phyloP scores from a whole-genome alignment of 208 protist genomes.

The Vickermania ingenoplastis region DNA sequence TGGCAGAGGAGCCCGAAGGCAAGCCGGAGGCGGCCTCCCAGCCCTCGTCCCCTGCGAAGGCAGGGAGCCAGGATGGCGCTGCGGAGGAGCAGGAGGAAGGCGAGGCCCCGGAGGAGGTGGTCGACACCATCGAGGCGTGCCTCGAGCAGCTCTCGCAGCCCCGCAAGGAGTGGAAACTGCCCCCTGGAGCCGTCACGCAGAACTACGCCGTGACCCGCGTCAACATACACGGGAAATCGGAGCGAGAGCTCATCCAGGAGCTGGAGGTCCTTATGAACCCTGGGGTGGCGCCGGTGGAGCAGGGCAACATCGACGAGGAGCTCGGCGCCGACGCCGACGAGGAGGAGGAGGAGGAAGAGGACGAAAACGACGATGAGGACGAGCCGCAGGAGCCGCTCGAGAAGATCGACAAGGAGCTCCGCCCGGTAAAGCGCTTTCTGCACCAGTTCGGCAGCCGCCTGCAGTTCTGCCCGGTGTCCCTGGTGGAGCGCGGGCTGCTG shows the following conservation, averaged over 20 bases:
- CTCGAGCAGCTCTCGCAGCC: background rate
- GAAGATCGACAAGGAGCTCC: slow-evolving; percentile 28
- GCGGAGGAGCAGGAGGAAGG: slow-evolving; percentile 1
- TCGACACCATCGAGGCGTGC: background rate
- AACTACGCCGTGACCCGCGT: slow-evolving; percentile 22
- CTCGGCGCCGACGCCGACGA: slow-evolving; percentile 35
- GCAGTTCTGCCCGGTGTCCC: slow-evolving; percentile 80
- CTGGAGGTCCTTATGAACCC: slow-evolving; percentile 40
- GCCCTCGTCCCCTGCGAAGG: background rate
- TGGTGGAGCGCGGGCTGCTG: slow-evolving; percentile 54
- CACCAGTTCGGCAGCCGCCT: slow-evolving; percentile 73
- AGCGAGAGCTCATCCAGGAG: slow-evolving; percentile 28
- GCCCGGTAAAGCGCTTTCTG: slow-evolving; percentile 43
- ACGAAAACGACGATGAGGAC: slow-evolving; percentile 49
- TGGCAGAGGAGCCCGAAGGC: background rate
- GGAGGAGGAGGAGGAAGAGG: slow-evolving; percentile 34
- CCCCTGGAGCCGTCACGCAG: slow-evolving; percentile 3
- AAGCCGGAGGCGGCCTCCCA: background rate
- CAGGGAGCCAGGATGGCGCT: background rate
- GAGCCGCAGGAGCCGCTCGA: slow-evolving; percentile 5
- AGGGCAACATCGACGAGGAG: slow-evolving; percentile 44
- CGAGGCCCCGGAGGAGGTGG: background rate
- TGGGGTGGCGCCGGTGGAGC: slow-evolving; percentile 29
- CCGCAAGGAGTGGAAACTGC: background rate
- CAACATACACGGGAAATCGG: slow-evolving; percentile 29